These are phyloP conservation scores for Halenospora varia DNA, from an alignment of 495 filamentous ascomycete species.

Conservation along the genomic window DNA sequence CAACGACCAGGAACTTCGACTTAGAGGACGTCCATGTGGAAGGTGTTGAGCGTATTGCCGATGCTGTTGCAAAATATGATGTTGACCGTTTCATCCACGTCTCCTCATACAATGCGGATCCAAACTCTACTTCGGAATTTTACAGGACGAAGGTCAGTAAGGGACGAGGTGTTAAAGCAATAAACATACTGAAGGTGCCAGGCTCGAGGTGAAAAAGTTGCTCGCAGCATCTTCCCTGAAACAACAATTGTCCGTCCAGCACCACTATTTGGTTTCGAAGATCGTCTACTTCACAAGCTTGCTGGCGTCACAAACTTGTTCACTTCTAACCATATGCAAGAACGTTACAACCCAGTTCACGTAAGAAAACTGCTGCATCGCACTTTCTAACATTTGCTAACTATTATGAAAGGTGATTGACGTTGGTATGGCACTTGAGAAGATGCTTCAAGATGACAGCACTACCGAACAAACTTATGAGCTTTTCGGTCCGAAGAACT, in stretches of 20 bases:
- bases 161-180: background rate
- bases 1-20: conserved; percentile 72
- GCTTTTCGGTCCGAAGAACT: conserved; percentile 90
- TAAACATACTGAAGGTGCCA: conserved; percentile 28
- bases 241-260: conserved; percentile 96
- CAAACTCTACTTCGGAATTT: conserved; percentile 77
- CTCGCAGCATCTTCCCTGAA: conserved; percentile 89
- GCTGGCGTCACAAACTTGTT: conserved; percentile 74
- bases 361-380: conserved; percentile 46
- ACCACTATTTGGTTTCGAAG: conserved; percentile 92
- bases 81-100: conserved; percentile 96
- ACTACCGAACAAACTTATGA: conserved; percentile 90
- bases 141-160: conserved; percentile 76
- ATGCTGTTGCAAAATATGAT: conserved; percentile 97
- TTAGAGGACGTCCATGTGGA: conserved; percentile 92
- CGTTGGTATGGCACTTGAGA: conserved; percentile 81
- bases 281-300: conserved; percentile 82
- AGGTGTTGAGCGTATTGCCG: conserved; percentile 89
- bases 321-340: conserved; percentile 87
- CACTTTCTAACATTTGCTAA: conserved; percentile 20
- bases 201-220: conserved; percentile 78
- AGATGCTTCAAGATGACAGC: conserved; percentile 83
- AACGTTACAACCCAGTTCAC: conserved; percentile 89
- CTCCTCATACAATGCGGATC: conserved; percentile 88
- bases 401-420: conserved; percentile 64